A percentile compares a stretch with the other conserved stretches of the same genome.
Conservation (phyloP, 208 protist species). For the Crithidia sp. region DNA sequence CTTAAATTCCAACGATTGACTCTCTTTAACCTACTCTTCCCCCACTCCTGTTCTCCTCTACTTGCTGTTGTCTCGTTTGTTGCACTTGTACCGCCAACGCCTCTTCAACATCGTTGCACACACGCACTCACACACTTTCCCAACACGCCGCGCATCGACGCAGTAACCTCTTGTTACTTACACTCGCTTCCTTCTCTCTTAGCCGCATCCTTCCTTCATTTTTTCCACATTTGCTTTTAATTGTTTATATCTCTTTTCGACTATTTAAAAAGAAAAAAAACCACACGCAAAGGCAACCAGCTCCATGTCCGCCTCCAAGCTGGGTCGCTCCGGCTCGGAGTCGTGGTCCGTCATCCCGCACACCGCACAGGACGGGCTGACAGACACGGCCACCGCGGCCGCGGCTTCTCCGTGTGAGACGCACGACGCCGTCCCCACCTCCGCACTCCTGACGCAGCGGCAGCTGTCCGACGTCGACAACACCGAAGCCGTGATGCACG, state of each 20-base stretch:
- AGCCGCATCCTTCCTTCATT: too few species aligned
- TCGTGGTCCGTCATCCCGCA: conserved; percentile 21
- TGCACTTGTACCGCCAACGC: too few species aligned
- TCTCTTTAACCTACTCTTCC: too few species aligned
- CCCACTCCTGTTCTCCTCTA: too few species aligned
- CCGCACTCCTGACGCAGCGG: neutral
- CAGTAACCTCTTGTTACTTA: too few species aligned
- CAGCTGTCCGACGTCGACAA: neutral
- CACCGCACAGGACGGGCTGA: neutral
- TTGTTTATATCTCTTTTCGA: conserved; percentile 6
- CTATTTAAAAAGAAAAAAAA: neutral
- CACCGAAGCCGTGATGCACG: neutral
- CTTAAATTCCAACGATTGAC: too few species aligned
- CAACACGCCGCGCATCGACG: too few species aligned
- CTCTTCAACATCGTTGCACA: too few species aligned
- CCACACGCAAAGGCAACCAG: neutral
- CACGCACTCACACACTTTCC: too few species aligned
- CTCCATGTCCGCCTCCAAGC: conserved; percentile 13
- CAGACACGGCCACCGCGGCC: neutral
- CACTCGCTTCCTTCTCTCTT: too few species aligned
- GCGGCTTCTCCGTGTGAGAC: neutral
- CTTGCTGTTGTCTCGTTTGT: too few species aligned
- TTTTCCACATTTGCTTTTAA: neutral
- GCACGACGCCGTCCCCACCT: neutral
- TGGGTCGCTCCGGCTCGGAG: conserved; percentile 6